Base-by-base conservation (phyloP, 2,329 filamentous ascomycete genomes). In the Mollisiaceae sp. region DNA sequence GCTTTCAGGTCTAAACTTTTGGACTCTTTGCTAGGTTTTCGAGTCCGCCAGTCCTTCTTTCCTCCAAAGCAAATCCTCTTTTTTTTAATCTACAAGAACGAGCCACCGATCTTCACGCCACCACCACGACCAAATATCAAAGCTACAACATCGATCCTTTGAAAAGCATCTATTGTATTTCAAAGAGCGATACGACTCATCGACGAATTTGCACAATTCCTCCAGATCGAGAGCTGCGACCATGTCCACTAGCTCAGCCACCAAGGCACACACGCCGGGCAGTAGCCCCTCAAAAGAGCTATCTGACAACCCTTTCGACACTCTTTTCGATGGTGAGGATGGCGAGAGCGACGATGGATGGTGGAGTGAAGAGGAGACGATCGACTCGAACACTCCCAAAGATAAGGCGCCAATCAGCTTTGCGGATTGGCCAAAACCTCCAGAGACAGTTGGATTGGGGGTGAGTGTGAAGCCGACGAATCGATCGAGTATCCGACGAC, bases 291-390 rank as follows among this genome's bases (percentile, higher is more conserved):
- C 62, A 35, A 65, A 66, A 64, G 32, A 64, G 57, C 41, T 36
- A 60, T 57, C 62, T 35, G 62, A 64, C 36, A 74, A 74, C 64
- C 68, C 73, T 63, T 75, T 72, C 62, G 57, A 72, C 61, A 67
- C 69, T 24, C 35, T 66, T 22, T 72, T 72, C 39, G 72, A 73
- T 54, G 68, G 50, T 24, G 27, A 12, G 3, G 38, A 57, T 43
- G 70, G 72, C 38, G 69, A 72, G 14, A 69, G 72, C 32, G 64
- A 68, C 35, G 70, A 74, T 59, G 75, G 74, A 55, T 75, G 72
- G 71, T 76, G 75, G 74, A 69, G 74, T 41, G 73, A 74, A 15
- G 74, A 75, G 0, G 67, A 72, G 35, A 57, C 47, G 15, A 50
- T 32, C 14, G 41, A 62, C 32, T 59, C 52, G 8, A 38, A 15